Percentiles rank a stretch among this genome's conserved stretches.
Evolutionary conservation across 495 filamentous ascomycete species (phyloP).

Genomic region (Durotheca rogersii): DNA sequence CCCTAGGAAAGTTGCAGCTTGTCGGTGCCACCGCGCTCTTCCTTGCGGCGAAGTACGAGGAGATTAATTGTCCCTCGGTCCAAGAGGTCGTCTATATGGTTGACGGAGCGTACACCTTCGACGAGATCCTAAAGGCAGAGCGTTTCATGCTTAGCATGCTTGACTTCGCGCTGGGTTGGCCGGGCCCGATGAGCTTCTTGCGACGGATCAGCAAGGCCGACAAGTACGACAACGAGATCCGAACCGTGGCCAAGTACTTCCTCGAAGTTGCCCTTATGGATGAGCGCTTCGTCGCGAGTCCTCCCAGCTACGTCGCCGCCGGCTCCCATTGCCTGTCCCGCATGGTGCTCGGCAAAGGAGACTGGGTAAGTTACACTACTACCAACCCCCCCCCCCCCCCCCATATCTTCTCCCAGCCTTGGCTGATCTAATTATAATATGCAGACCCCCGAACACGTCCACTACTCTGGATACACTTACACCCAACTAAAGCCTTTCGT

Average conservation of each 20-base stretch:
- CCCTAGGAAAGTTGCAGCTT: conserved; percentile 89
- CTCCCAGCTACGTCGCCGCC: conserved; percentile 86
- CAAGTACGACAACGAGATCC: conserved; percentile 93
- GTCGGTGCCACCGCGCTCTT: conserved; percentile 96
- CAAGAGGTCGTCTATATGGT: conserved; percentile 99
- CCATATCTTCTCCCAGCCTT: conserved; percentile 24
- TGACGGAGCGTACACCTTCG: conserved; percentile 79
- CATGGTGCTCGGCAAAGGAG: conserved; percentile 81
- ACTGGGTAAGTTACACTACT: conserved; percentile 88
- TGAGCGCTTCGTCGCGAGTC: conserved; percentile 89
- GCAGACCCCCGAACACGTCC: conserved; percentile 77
- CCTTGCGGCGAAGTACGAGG: conserved; percentile 96
- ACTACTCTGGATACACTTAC: conserved; percentile 91
- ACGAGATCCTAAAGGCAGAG: conserved; percentile 96
- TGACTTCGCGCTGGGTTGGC: conserved; percentile 92
- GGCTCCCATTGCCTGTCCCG: conserved; percentile 93
- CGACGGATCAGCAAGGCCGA: conserved; percentile 97
- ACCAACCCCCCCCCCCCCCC: too few species aligned
- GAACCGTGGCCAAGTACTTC: conserved; percentile 97
- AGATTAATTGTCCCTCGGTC: conserved; percentile 94
- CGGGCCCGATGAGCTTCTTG: conserved; percentile 97
- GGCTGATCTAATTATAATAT: conserved; percentile 9
- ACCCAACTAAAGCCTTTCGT: conserved; percentile 77
- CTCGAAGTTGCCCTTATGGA: conserved; percentile 97
- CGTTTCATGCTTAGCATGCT: conserved; percentile 97